Base-by-base conservation (phyloP, 768 basidiomycete genomes). In the Naematelia aurantialba region DNA sequence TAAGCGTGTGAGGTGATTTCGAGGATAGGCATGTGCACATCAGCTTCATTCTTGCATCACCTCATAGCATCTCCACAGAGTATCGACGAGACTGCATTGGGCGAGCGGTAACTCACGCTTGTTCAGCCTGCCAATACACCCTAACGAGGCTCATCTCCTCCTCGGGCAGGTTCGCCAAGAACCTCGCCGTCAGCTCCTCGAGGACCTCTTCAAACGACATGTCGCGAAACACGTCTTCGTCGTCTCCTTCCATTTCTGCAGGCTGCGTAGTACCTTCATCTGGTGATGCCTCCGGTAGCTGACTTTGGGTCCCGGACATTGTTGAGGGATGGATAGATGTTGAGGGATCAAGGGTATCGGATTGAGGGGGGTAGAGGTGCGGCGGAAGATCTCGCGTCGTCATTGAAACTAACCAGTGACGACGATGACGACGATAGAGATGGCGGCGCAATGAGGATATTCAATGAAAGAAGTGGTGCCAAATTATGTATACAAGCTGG, bases 81-180 rank as follows among this genome's bases (percentile, higher is more conserved):
- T n/a, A n/a, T n/a, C n/a, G 54, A 59, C 58, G 30, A 51, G 24
- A 45, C 61, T n/a, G n/a, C n/a, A n/a, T n/a, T n/a, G n/a, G 49
- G 51, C 39, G 63, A 63, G 29, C 42, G 17, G 26, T 2, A 31
- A 82, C 91, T 70, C 75, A 98, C 91, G 94, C 96, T 83, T 98
- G 93, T 78, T 99, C 96, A 61, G 98, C 90, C 79, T 98, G 94
- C 79, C 98, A 99, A 79, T 91, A 97, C 68, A 98, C 85, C 60
- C 96, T 85, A 73, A 96, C 93, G 55, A 94, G 81, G 50, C 85
- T 84, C 56, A 94, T 84, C 79, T 99, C 96, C 74, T 89, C 88
- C 63, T 89, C 87, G 21, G 96, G 94, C 60, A 99, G 85, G 78
- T 98, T 98, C 66, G 98, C 83, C 67, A 99, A 89, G 76, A 98